Evolutionary conservation across 441 rosid species (phyloP), one percentile per base, ranked within the genome.

Genomic region (Macaranga tanarius): DNA sequence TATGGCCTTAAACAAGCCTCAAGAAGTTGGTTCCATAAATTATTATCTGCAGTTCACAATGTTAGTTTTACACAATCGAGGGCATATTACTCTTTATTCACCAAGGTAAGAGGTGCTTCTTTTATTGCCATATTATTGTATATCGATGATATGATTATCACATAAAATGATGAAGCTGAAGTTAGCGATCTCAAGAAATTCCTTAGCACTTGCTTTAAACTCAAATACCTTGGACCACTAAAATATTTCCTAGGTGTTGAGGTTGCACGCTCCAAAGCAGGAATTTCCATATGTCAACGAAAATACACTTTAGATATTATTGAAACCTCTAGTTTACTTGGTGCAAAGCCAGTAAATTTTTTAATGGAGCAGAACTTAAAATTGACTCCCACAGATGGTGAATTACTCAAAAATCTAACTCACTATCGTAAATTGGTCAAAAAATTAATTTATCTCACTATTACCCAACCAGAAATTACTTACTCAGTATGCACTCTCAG

Each of bases 151-250:
- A 28, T 28, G 31, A 28, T 28, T 3, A 28, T 28, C 31, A 28
- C 31, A 28, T 3, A 26, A 56, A n/a, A 56, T 56, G 60, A 56
- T 50, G 2, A 50, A 11, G 2, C 19, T 50, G 55, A 50, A 50
- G 12, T 50, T 16, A 50, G 19, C 12, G 19, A 50, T 50, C 19
- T 50, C 2, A 12, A 56, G 28, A 56, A 20, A 56, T 56, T 20
- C 13, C 28, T 56, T 26, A 50, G 12, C 16, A 50, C 55, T 1
- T 50, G 55, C 1, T 50, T 50, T 50, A 50, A 50, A 50, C 4
- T 56, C 26, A 56, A 56, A 56, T 26, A 56, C 60, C 60, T 56
- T 56, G 60, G 60, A 19, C 60, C 28, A 56, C 20, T 56, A 26
- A 56, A 56, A 56, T 56, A 56, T 20, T 56, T 56, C 60, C 11